Conservation (phyloP, 129 eudicot species). For the Flaveria sonorensis region DNA sequence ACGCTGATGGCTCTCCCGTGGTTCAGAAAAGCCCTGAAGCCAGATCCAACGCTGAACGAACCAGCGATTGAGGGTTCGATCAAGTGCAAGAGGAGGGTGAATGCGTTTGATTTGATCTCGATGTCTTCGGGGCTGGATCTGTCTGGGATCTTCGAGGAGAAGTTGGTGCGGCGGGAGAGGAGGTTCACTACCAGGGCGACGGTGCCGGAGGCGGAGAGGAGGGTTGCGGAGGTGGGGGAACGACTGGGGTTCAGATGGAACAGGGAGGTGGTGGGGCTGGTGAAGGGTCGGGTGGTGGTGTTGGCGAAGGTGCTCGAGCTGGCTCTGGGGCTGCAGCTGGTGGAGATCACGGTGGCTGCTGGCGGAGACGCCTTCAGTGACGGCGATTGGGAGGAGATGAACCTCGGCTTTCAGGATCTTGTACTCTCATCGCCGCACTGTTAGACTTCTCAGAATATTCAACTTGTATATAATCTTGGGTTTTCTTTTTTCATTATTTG, state of each 20-base stretch:
- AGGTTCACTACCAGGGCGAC: slow-evolving; percentile 47
- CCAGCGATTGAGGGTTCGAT: no score
- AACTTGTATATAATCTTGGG: slow-evolving; percentile 24
- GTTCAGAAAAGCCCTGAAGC: slow-evolving; percentile 54
- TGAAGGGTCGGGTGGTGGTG: slow-evolving; percentile 65
- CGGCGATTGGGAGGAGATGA: slow-evolving; percentile 68
- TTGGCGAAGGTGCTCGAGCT: slow-evolving; percentile 54
- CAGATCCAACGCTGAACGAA: background rate
- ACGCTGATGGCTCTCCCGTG: slow-evolving; percentile 52
- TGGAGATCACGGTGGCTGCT: slow-evolving; percentile 60
- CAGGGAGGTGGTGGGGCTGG: slow-evolving; percentile 47
- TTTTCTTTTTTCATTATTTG: background rate
- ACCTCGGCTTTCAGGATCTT: slow-evolving; percentile 52
- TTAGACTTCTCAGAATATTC: background rate
- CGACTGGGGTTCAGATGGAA: slow-evolving; percentile 57
- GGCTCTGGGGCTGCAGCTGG: slow-evolving; percentile 55
- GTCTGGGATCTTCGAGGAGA: slow-evolving; percentile 59
- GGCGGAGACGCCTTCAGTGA: slow-evolving; percentile 54
- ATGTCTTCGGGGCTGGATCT: slow-evolving; percentile 77
- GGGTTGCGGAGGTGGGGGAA: slow-evolving; percentile 51
- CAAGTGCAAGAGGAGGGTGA: slow-evolving; percentile 30
- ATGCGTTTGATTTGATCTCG: slow-evolving; percentile 80
- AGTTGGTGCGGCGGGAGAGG: slow-evolving; percentile 39
- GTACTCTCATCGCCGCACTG: slow-evolving; percentile 57
- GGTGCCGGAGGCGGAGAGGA: slow-evolving; percentile 52